Percentiles rank a stretch among this genome's conserved stretches.
Conservation (phyloP, 2,329 filamentous ascomycete species). For the Xylariaceae sp. region DNA sequence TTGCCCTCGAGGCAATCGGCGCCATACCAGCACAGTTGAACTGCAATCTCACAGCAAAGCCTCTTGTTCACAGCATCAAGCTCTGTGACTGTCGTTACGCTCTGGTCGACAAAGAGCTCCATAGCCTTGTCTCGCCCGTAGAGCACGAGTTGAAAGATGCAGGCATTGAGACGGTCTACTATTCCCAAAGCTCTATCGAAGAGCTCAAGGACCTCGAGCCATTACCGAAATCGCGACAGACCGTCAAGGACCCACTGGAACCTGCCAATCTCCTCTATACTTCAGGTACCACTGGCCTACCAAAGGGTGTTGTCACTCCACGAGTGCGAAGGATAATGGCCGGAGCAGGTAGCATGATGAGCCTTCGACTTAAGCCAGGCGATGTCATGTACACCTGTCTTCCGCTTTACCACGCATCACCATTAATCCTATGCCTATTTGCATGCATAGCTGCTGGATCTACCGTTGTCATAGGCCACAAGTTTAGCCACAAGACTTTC, state of each 20-base stretch:
- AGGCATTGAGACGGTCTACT: constrained; percentile 54
- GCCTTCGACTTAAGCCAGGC: constrained; percentile 22
- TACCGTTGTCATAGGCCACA: constrained; percentile 60
- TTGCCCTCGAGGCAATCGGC: constrained; percentile 65
- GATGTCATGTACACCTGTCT: constrained; percentile 74
- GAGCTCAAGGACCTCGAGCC: constrained; percentile 42
- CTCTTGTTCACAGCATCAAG: constrained; percentile 63
- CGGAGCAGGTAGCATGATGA: constrained; percentile 12
- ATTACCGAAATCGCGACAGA: constrained; percentile 54
- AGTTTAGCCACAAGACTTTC: constrained; percentile 68
- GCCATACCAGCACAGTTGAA: constrained; percentile 68
- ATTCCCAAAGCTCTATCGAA: constrained; percentile 46
- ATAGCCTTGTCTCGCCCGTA: constrained; percentile 54
- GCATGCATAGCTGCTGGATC: constrained; percentile 47
- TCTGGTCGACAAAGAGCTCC: constrained; percentile 55
- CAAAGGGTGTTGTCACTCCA: constrained; percentile 65
- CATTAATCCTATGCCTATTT: constrained; percentile 52
- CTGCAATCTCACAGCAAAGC: constrained; percentile 60
- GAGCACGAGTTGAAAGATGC: constrained; percentile 51
- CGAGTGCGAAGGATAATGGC: constrained; percentile 35
- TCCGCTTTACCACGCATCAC: constrained; percentile 75
- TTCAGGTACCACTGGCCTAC: constrained; percentile 71
- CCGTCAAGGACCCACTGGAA: constrained; percentile 46
- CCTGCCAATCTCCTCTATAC: constrained; percentile 68
- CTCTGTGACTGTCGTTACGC: constrained; percentile 54